Evolutionary conservation across 768 basidiomycete species (phyloP), one percentile per base, ranked within the genome.

Genomic region (Pleurotus salmoneostramineus): DNA sequence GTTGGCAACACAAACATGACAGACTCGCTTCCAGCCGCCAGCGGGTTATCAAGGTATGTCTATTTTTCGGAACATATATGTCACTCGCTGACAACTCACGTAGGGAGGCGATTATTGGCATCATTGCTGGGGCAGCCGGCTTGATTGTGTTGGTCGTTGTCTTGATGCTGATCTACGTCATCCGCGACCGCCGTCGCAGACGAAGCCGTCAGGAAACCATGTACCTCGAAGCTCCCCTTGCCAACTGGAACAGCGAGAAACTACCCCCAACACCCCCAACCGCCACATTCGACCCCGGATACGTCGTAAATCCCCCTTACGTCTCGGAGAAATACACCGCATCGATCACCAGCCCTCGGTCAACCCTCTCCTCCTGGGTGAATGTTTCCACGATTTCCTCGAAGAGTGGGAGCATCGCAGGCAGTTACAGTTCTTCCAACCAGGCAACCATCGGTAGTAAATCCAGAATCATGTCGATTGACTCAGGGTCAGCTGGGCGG

Each of bases 51-150:
- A n/a, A 61, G 50, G 60, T 61, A 58, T 8, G 60, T 14, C 33
- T 47, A 8, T 6, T 31, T 49, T 15, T 6, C 34, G 27, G 21
- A 27, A 35, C 12, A 27, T 27, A 27, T 27, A 17, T 21, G 27
- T 11, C 40, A 8, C 40, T n/a, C 33, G 50, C 21, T 36, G 57
- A 37, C 43, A 58, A 14, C 17, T 17, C 8, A 33, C 50, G 12
- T 45, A 85, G 80, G 60, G 67, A 67, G 21, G 71, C 77, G 7
- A 70, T 82, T 52, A 78, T 84, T 50, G 80, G 79, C 5, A 68
- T 77, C 36, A 70, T 76, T 37, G 66, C 75, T 36, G 79, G 74
- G 35, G 74, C 74, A n/a, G 70, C 66, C 33, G 66, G 51, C 35
- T 21, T 74, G 6, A 64, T 82, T 8, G 65, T 71, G n/a, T 37